Evolutionary conservation across 306 rosid genomes (phyloP).

Genomic region (Canavalia ensiformis): DNA sequence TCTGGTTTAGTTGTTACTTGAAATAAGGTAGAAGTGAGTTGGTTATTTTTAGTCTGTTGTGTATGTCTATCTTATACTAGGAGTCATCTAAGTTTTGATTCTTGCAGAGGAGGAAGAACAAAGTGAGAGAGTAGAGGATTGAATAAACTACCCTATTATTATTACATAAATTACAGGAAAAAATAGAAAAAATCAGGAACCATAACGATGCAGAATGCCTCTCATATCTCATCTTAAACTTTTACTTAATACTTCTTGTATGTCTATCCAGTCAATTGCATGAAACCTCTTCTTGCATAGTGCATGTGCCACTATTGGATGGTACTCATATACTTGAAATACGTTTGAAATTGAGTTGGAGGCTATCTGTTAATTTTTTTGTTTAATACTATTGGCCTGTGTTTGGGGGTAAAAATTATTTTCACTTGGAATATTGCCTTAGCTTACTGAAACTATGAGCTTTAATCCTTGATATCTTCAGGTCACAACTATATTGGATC

Average conservation of each 20-base stretch:
- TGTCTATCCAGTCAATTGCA: slow-evolving; percentile 14
- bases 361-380: background rate
- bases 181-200: background rate
- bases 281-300: slow-evolving; percentile 15
- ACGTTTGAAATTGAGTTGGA: slow-evolving; percentile 26
- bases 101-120: slow-evolving; percentile 24
- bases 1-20: slow-evolving; percentile 2
- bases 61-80: slow-evolving; percentile 3
- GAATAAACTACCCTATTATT: background rate
- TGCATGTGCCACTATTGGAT: slow-evolving; percentile 5
- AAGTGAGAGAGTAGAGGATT: slow-evolving; percentile 18
- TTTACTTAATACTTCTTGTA: slow-evolving; percentile 12
- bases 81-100: slow-evolving; percentile 25
- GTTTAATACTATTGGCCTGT: background rate
- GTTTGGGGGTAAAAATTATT: background rate
- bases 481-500: slow-evolving; percentile 99
- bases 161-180: background rate
- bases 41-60: background rate
- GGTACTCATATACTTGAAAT: background rate
- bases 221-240: background rate
- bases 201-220: slow-evolving; percentile 7
- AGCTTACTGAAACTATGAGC: slow-evolving; percentile 25
- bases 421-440: background rate
- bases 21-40: slow-evolving; percentile 30
- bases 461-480: slow-evolving; percentile 49